These are phyloP conservation scores for Septoria petroselini DNA, from an alignment of 2,329 filamentous ascomycete species.

Conservation along the genomic window DNA sequence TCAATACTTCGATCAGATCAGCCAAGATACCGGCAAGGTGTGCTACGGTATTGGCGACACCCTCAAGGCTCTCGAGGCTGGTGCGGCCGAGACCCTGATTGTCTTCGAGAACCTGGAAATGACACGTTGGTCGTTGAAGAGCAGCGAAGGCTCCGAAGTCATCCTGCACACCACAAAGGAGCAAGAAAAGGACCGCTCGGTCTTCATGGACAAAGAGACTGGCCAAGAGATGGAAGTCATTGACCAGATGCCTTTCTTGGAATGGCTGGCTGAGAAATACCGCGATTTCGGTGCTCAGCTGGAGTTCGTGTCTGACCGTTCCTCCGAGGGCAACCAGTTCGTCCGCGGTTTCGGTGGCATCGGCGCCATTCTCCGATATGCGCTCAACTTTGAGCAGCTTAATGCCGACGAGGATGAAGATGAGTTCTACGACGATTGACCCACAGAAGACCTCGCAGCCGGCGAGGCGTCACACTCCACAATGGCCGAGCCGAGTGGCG, in stretches of 20 bases:
- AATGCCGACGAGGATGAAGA: slow-evolving; percentile 72
- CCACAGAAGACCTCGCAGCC: slow-evolving; percentile 59
- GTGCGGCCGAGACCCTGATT: slow-evolving; percentile 90
- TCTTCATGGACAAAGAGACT: slow-evolving; percentile 93
- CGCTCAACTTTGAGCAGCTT: slow-evolving; percentile 99
- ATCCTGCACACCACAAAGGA: slow-evolving; percentile 85
- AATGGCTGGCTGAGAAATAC: slow-evolving; percentile 98
- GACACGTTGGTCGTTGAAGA: slow-evolving; percentile 85
- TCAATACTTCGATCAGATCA: slow-evolving; percentile 98
- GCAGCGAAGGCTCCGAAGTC: slow-evolving; percentile 66
- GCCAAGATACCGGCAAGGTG: slow-evolving; percentile 91
- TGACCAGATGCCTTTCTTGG: slow-evolving; percentile 87
- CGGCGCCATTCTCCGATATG: slow-evolving; percentile 94
- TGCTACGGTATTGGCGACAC: slow-evolving; percentile 99
- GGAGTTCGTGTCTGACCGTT: slow-evolving; percentile 96
- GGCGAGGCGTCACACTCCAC: slow-evolving; percentile 75
- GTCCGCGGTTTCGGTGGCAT: slow-evolving; percentile 99
- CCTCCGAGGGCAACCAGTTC: slow-evolving; percentile 98
- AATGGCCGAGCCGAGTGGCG: slow-evolving; percentile 50
- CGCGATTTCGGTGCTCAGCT: slow-evolving; percentile 94
- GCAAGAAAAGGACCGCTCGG: slow-evolving; percentile 73
- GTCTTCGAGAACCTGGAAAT: slow-evolving; percentile 97
- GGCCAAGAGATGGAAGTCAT: slow-evolving; percentile 96
- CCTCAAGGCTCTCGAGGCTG: slow-evolving; percentile 90
- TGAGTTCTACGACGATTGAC: slow-evolving; percentile 95